Evolutionary conservation across 192 early-diverging fungal genomes (phyloP).

Genomic region (Diversispora epigaea): DNA sequence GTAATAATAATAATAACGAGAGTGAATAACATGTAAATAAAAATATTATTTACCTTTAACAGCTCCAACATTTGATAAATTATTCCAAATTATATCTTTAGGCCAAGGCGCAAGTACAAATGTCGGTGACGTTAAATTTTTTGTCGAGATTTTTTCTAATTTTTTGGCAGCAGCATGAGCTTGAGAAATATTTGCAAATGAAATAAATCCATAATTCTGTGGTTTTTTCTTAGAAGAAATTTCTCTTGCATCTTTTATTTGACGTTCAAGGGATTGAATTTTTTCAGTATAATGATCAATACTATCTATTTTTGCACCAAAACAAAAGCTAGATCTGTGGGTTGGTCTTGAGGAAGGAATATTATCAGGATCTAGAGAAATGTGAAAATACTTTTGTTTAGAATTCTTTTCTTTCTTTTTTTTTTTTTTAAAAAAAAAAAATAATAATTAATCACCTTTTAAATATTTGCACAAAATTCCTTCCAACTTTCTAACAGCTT

Average conservation of each 20-base stretch:
- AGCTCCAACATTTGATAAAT: slow-evolving; percentile 44
- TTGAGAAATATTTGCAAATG: slow-evolving; percentile 55
- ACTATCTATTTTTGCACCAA: slow-evolving; percentile 57
- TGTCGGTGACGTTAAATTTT: slow-evolving; percentile 39
- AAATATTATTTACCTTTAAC: not conserved
- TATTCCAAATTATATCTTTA: slow-evolving; percentile 76
- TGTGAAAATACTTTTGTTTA: not conserved
- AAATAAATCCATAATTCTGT: slow-evolving; percentile 72
- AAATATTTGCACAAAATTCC: slow-evolving; percentile 58
- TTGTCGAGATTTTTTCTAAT: slow-evolving; percentile 32
- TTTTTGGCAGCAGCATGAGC: slow-evolving; percentile 51
- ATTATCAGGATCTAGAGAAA: slow-evolving; percentile 36
- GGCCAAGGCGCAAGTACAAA: slow-evolving; percentile 65
- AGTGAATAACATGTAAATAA: not conserved
- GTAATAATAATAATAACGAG: not conserved
- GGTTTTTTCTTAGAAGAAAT: slow-evolving; percentile 51
- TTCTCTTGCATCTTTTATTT: slow-evolving; percentile 53
- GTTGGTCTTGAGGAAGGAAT: slow-evolving; percentile 43
- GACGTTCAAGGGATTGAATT: slow-evolving; percentile 54
- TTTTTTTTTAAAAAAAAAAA: slow-evolving; percentile 34
- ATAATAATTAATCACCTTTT: slow-evolving; percentile 35
- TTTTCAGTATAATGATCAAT: slow-evolving; percentile 69
- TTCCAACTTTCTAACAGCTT: slow-evolving; percentile 64
- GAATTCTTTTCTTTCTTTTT: not conserved
- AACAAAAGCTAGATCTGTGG: slow-evolving; percentile 37